Percentiles rank a stretch among this genome's conserved stretches.
phyloP scores from a whole-genome alignment of 177 flowering plant species.

The Tripterygium wilfordii region DNA sequence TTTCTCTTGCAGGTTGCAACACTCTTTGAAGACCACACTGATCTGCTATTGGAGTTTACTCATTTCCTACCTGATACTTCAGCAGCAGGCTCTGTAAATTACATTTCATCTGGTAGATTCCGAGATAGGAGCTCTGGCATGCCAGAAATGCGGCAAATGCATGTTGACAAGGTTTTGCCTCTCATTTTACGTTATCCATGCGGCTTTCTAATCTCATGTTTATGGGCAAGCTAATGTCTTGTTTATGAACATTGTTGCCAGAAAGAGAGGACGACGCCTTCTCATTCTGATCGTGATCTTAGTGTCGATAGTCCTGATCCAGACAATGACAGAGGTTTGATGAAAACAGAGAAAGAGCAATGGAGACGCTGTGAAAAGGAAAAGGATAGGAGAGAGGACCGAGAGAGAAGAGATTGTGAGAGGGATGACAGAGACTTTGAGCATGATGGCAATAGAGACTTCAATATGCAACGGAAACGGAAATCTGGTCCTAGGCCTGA shows the following conservation, averaged over 20 bases:
- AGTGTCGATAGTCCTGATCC: constrained; percentile 54
- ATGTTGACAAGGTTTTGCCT: constrained; percentile 49
- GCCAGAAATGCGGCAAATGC: constrained; percentile 41
- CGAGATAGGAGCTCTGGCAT: constrained; percentile 52
- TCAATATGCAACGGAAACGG: constrained; percentile 42
- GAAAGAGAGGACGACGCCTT: constrained; percentile 54
- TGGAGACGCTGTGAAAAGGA: constrained; percentile 52
- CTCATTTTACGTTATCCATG: not conserved
- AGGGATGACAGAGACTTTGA: constrained; percentile 58
- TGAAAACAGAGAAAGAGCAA: constrained; percentile 51
- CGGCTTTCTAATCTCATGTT: constrained; percentile 3
- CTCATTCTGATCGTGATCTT: constrained; percentile 45
- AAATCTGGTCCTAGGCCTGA: constrained; percentile 40
- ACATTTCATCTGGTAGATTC: constrained; percentile 37
- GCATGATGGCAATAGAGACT: constrained; percentile 39
- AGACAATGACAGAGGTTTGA: constrained; percentile 39
- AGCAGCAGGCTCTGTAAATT: constrained; percentile 34
- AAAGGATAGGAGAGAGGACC: constrained; percentile 53
- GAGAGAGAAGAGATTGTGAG: constrained; percentile 48
- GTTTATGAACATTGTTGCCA: constrained; percentile 18
- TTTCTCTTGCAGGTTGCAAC: constrained; percentile 52
- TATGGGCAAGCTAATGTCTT: constrained; percentile 9
- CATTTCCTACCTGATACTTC: constrained; percentile 78
- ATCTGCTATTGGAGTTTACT: constrained; percentile 75
- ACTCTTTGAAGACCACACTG: constrained; percentile 66